These are phyloP conservation scores for Protomyces pachydermus DNA, from an alignment of 1,139 yeast species.

Conservation along the genomic window DNA sequence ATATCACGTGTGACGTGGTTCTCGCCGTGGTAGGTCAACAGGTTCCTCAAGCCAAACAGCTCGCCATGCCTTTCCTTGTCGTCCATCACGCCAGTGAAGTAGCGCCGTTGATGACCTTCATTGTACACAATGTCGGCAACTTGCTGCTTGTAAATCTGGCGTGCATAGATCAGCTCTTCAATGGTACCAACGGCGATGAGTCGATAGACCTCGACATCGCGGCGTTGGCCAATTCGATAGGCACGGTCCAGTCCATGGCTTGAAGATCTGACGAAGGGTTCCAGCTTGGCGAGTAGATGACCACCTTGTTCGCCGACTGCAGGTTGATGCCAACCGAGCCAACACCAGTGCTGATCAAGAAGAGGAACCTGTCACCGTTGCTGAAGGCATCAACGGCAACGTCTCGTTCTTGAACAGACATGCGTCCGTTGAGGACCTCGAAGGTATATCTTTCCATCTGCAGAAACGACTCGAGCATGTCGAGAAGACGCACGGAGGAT, in stretches of 20 bases:
- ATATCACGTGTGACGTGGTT: conserved; percentile 27
- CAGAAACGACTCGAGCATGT: conserved; percentile 90
- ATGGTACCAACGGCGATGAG: conserved; percentile 94
- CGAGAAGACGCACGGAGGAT: conserved; percentile 89
- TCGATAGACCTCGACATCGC: conserved; percentile 86
- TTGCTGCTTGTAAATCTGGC: conserved; percentile 33
- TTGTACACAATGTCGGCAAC: conserved; percentile 32
- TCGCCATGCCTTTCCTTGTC: conserved; percentile 30
- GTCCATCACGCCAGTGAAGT: conserved; percentile 31
- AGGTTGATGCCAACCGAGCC: conserved; percentile 96
- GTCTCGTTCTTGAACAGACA: conserved; percentile 88
- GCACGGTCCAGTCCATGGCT: conserved; percentile 99
- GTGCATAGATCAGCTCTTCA: conserved; percentile 54
- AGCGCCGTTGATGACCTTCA: conserved; percentile 30
- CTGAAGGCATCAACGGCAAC: conserved; percentile 89
- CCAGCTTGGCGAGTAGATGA: conserved; percentile 94
- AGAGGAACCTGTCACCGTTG: conserved; percentile 74
- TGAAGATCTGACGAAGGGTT: conserved; percentile 98
- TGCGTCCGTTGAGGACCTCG: conserved; percentile 91
- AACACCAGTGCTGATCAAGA: conserved; percentile 91
- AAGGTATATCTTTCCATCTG: conserved; percentile 74
- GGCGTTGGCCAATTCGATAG: conserved; percentile 95
- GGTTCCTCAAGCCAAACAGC: conserved; percentile 30
- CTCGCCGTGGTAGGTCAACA: conserved; percentile 26
- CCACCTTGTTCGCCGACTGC: conserved; percentile 87